These are phyloP conservation scores for Plasmodium gallinaceum DNA, from an alignment of 169 alveolate species.

Conservation along the genomic window DNA sequence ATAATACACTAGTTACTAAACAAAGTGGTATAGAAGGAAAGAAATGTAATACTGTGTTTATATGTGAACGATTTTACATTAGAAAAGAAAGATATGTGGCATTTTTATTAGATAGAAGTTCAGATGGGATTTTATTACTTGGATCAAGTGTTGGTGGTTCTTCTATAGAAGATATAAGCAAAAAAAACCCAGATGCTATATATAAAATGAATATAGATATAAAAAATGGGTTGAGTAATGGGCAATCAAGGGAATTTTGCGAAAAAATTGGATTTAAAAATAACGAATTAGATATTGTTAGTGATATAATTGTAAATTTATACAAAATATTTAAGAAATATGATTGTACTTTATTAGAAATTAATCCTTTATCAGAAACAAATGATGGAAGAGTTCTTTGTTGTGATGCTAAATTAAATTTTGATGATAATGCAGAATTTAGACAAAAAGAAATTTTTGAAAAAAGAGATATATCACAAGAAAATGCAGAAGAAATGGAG, in stretches of 20 bases:
- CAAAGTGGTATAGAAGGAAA: constrained; percentile 92
- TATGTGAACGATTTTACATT: constrained; percentile 88
- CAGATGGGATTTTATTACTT: constrained; percentile 92
- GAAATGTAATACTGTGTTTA: constrained; percentile 87
- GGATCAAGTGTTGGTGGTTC: constrained; percentile 93
- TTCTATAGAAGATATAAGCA: constrained; percentile 92
- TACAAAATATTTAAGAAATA: constrained; percentile 89
- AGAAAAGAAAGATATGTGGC: constrained; percentile 94
- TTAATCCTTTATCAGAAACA: constrained; percentile 95
- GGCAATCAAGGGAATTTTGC: constrained; percentile 79
- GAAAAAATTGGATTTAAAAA: constrained; percentile 82
- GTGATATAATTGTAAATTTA: constrained; percentile 76
- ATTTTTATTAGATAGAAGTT: constrained; percentile 92
- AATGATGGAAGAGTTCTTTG: constrained; percentile 90
- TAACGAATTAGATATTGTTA: constrained; percentile 78
- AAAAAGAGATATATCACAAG: constrained; percentile 85
- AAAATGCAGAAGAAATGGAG: constrained; percentile 90
- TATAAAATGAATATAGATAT: constrained; percentile 82
- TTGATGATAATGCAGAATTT: constrained; percentile 97
- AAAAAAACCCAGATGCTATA: constrained; percentile 87
- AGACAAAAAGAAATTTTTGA: constrained; percentile 92
- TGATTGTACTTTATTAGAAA: constrained; percentile 95
- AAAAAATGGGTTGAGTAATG: constrained; percentile 86
- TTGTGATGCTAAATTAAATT: constrained; percentile 95
- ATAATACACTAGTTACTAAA: constrained; percentile 90